phyloP scores from a whole-genome alignment of 73 alveolate species.

The Paraurostyla sp. region DNA sequence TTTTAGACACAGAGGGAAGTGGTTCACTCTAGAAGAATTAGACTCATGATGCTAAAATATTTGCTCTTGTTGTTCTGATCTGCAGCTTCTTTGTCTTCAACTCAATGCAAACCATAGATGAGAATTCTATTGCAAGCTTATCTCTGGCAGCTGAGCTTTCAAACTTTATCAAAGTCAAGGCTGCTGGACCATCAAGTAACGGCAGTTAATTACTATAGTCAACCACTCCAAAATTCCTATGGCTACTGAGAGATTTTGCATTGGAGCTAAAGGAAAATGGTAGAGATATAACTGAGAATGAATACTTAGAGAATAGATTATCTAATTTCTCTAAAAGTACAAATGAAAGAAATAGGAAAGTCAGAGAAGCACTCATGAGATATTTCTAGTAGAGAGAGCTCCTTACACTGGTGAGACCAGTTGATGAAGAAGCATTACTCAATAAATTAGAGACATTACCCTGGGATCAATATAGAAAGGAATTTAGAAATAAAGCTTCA shows the following conservation, averaged over 20 bases:
- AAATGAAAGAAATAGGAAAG: slow-evolving; percentile 83
- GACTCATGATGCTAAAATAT: slow-evolving; percentile 97
- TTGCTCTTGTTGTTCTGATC: slow-evolving; percentile 94
- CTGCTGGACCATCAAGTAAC: background rate
- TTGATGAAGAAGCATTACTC: slow-evolving; percentile 79
- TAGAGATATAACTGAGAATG: slow-evolving; percentile 75
- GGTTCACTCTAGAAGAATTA: slow-evolving; percentile 92
- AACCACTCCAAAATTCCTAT: slow-evolving; percentile 67
- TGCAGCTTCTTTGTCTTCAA: slow-evolving; percentile 94
- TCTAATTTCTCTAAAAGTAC: slow-evolving; percentile 60
- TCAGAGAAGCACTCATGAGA: slow-evolving; percentile 88
- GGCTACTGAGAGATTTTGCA: slow-evolving; percentile 80
- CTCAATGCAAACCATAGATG: slow-evolving; percentile 97
- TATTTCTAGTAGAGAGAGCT: slow-evolving; percentile 92
- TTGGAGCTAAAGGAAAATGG: slow-evolving; percentile 67
- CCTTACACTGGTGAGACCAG: slow-evolving; percentile 95
- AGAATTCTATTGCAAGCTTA: slow-evolving; percentile 88
- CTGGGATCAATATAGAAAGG: slow-evolving; percentile 42
- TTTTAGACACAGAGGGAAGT: slow-evolving; percentile 98
- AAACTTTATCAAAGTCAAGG: slow-evolving; percentile 71
- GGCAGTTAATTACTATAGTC: background rate
- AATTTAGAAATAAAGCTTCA: slow-evolving; percentile 65
- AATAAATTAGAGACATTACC: slow-evolving; percentile 56
- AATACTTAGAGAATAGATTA: slow-evolving; percentile 68
- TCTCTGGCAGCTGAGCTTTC: slow-evolving; percentile 96